phyloP scores from a whole-genome alignment of 441 rosid species.

The Corymbia calophylla region DNA sequence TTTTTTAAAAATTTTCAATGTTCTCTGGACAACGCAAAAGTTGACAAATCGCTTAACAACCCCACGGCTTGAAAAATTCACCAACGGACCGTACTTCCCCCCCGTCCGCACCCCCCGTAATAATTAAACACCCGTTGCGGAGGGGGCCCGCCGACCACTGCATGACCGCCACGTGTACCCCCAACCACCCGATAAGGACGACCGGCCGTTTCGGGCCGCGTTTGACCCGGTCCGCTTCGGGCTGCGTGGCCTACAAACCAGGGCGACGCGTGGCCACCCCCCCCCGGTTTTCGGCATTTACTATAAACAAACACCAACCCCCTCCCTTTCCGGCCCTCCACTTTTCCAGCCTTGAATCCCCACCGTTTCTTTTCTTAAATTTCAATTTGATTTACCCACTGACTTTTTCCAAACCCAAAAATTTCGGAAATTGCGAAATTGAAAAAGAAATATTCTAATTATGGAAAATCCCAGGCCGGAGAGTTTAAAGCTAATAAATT shows the following conservation, averaged over 20 bases:
- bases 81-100: neutral
- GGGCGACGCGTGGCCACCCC: neutral
- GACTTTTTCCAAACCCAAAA: neutral
- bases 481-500: too few relatives aligned
- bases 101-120: neutral
- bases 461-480: neutral
- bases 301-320: neutral
- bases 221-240: constrained; percentile 28
- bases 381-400: neutral
- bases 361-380: too few relatives aligned
- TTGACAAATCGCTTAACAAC: neutral
- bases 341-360: neutral
- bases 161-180: constrained; percentile 25
- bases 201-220: neutral
- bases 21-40: neutral
- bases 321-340: too few relatives aligned
- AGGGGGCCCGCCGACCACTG: neutral
- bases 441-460: too few relatives aligned
- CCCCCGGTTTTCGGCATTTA: neutral
- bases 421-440: neutral
- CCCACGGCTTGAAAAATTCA: neutral
- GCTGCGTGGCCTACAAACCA: neutral
- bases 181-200: neutral
- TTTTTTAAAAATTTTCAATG: neutral
- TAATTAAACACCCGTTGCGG: neutral